phyloP scores from a whole-genome alignment of 306 rosid species.

The Morella rubra region DNA sequence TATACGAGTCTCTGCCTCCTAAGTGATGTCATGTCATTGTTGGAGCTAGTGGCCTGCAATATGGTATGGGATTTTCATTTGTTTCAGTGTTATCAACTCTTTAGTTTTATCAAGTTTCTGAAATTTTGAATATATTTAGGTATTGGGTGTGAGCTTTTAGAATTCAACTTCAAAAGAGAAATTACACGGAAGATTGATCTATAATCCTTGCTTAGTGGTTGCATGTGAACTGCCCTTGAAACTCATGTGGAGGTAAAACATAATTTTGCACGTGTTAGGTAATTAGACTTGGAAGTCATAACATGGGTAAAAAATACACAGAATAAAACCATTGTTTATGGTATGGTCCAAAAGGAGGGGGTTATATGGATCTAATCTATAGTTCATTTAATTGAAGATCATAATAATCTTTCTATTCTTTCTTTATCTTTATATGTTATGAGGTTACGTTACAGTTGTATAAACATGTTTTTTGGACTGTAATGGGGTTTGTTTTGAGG shows the following conservation, averaged over 20 bases:
- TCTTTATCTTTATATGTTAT: too few relatives aligned
- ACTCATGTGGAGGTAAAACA: neutral
- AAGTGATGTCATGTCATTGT: constrained; percentile 60
- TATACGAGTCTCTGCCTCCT: constrained; percentile 37
- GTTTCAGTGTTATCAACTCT: constrained; percentile 15
- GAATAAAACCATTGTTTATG: neutral
- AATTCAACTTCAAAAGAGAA: neutral
- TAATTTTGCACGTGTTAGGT: neutral
- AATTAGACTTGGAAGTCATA: neutral
- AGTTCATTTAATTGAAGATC: too few relatives aligned
- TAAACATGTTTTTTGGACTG: too few relatives aligned
- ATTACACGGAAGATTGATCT: too few relatives aligned
- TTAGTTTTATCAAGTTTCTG: neutral
- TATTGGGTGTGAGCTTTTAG: neutral
- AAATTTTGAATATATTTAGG: neutral
- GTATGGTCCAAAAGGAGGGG: neutral
- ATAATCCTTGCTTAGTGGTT: neutral
- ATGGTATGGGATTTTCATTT: constrained; percentile 52
- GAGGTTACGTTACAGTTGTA: too few relatives aligned
- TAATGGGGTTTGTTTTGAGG: too few relatives aligned
- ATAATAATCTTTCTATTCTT: too few relatives aligned
- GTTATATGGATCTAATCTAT: neutral
- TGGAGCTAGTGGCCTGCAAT: constrained; percentile 73
- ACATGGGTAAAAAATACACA: neutral
- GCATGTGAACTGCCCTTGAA: neutral